Conservation (phyloP, 2,329 filamentous ascomycete species). For the Dryadomyces quercivorus region DNA sequence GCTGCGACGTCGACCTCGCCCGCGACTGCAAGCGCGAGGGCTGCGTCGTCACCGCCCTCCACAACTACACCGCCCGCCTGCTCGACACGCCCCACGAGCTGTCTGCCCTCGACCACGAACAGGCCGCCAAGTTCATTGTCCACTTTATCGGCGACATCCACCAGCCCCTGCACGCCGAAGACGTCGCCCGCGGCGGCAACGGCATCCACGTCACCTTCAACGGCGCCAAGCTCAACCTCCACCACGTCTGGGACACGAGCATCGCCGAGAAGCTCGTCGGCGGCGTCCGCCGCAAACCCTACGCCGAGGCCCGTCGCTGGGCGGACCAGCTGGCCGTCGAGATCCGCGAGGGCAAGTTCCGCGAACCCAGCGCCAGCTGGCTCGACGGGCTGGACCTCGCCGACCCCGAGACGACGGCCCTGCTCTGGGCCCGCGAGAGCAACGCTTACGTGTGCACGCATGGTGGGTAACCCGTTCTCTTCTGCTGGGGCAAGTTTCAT, state of each 20-base stretch:
- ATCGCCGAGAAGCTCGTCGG: constrained; percentile 56
- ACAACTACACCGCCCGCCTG: constrained; percentile 47
- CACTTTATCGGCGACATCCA: constrained; percentile 62
- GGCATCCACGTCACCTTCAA: constrained; percentile 53
- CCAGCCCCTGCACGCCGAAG: constrained; percentile 55
- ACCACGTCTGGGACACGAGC: constrained; percentile 61
- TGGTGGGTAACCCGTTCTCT: constrained; percentile 29
- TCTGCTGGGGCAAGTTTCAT: no score
- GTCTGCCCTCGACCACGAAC: constrained; percentile 31
- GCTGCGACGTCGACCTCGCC: constrained; percentile 43
- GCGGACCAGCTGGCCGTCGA: constrained; percentile 40
- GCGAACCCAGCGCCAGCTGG: constrained; percentile 38
- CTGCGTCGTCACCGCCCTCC: constrained; percentile 49
- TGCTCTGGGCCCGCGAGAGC: constrained; percentile 51
- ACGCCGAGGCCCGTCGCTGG: constrained; percentile 40
- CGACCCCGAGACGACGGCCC: constrained; percentile 40
- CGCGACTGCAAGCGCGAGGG: constrained; percentile 50
- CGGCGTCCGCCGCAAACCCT: constrained; percentile 37
- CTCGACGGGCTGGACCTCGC: constrained; percentile 41
- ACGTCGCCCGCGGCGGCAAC: constrained; percentile 54
- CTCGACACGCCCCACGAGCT: constrained; percentile 28
- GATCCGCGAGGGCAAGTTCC: constrained; percentile 45
- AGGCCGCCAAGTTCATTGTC: constrained; percentile 54
- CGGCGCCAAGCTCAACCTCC: constrained; percentile 47
- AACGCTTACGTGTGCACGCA: constrained; percentile 51